Conservation (phyloP, 768 basidiomycete genomes). For the Trametes cinnabarina region DNA sequence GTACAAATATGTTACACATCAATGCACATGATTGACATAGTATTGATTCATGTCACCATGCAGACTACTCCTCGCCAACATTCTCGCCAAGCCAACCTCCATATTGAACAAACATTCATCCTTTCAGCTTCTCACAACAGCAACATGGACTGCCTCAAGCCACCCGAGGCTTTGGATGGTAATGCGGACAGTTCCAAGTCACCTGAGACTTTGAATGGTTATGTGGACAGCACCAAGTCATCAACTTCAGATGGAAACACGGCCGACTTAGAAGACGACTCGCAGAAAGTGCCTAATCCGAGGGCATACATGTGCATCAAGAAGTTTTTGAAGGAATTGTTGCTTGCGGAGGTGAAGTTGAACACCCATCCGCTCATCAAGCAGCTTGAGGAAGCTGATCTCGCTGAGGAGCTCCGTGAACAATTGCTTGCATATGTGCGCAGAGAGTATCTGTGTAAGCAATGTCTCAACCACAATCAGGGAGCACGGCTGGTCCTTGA, state of each 20-base stretch:
- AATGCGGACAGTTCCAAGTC: neutral
- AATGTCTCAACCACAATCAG: neutral
- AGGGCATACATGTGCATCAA: neutral
- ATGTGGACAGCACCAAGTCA: too few species aligned
- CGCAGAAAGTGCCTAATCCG: neutral
- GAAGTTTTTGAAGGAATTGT: neutral
- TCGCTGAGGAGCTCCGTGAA: neutral
- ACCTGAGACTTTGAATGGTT: too few species aligned
- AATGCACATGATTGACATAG: neutral
- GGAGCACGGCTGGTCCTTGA: neutral
- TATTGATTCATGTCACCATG: too few species aligned
- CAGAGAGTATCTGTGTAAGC: neutral
- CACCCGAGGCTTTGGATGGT: neutral
- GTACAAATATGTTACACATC: neutral
- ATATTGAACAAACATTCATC: neutral
- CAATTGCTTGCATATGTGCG: conserved; percentile 1
- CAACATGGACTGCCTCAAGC: neutral
- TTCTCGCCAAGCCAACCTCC: neutral
- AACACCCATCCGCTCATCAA: neutral
- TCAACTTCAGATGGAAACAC: neutral
- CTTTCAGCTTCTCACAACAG: neutral
- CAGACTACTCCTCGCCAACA: neutral
- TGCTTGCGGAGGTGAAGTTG: neutral
- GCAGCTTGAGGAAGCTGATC: neutral
- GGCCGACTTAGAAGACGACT: too few species aligned